Percentiles rank a stretch among this genome's conserved stretches.
Evolutionary conservation across 306 rosid species (phyloP).

Genomic region (Pyrus betulifolia): DNA sequence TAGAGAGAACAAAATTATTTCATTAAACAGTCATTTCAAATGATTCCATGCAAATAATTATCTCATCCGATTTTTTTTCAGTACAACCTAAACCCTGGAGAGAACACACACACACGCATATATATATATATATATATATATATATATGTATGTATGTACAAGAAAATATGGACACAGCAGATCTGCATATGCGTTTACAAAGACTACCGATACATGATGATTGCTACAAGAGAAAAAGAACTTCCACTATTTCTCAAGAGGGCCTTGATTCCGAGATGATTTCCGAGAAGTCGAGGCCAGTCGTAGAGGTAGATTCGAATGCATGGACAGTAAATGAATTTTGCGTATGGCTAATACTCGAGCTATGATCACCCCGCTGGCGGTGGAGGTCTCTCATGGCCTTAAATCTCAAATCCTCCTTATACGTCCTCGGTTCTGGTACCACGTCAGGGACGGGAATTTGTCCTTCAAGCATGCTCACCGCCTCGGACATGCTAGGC

Average conservation of each 20-base stretch:
- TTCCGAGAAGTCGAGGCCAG: conserved; percentile 22
- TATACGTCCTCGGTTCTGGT: conserved; percentile 34
- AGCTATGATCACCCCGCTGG: conserved; percentile 23
- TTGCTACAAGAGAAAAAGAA: background rate
- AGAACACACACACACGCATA: too few relatives aligned
- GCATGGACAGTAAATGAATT: conserved; percentile 23
- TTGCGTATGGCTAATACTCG: conserved; percentile 29
- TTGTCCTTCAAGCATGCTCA: conserved; percentile 60
- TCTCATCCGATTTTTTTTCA: too few relatives aligned
- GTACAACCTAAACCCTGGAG: too few relatives aligned
- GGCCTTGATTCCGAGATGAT: conserved; percentile 17
- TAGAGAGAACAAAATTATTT: too few relatives aligned
- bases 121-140: too few relatives aligned
- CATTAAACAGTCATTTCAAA: too few relatives aligned
- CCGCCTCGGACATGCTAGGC: conserved; percentile 71
- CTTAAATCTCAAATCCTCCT: conserved; percentile 61
- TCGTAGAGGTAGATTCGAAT: conserved; percentile 29
- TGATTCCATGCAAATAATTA: too few relatives aligned
- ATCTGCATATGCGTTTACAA: background rate
- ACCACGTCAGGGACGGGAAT: conserved; percentile 31
- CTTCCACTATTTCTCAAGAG: conserved; percentile 4
- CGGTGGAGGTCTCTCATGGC: conserved; percentile 60
- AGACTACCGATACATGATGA: background rate
- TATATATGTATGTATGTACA: background rate
- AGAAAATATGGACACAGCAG: background rate